These are phyloP conservation scores for Fistulinella prunicolor DNA, from an alignment of 768 basidiomycete genomes.

Conservation along the genomic window DNA sequence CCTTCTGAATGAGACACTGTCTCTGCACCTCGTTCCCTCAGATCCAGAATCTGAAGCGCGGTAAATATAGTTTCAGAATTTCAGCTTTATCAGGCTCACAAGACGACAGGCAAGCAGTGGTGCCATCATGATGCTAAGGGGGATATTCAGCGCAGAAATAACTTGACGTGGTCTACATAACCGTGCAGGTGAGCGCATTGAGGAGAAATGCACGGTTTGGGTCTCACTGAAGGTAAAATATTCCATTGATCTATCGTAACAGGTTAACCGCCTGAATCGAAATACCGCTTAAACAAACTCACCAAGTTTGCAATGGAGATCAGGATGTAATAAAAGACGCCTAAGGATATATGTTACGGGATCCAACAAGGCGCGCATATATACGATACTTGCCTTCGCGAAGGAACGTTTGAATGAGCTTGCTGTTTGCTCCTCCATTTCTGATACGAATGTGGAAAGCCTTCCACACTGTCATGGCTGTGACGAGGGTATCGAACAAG, in stretches of 20 bases:
- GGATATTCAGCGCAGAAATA: conserved; percentile 82
- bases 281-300: conserved; percentile 11
- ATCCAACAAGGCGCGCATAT: background rate
- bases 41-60: conserved; percentile 67
- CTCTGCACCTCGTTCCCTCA: conserved; percentile 78
- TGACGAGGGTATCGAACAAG: conserved; percentile 77
- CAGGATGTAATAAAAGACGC: conserved; percentile 81
- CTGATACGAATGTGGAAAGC: conserved; percentile 73
- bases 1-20: conserved; percentile 73
- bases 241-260: conserved; percentile 59
- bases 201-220: background rate
- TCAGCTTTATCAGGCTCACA: conserved; percentile 35
- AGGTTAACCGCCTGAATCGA: conserved; percentile 1
- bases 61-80: conserved; percentile 5
- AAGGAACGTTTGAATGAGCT: conserved; percentile 80
- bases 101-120: conserved; percentile 78
- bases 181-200: conserved; percentile 11
- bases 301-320: conserved; percentile 84
- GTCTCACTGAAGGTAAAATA: conserved; percentile 80
- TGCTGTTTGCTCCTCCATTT: conserved; percentile 73
- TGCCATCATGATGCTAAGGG: conserved; percentile 79
- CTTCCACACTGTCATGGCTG: conserved; percentile 77
- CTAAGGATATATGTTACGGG: conserved; percentile 22
- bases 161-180: conserved; percentile 66
- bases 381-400: conserved; percentile 56